phyloP scores from a whole-genome alignment of 177 flowering plant genomes.

The Vitis hybrid region DNA sequence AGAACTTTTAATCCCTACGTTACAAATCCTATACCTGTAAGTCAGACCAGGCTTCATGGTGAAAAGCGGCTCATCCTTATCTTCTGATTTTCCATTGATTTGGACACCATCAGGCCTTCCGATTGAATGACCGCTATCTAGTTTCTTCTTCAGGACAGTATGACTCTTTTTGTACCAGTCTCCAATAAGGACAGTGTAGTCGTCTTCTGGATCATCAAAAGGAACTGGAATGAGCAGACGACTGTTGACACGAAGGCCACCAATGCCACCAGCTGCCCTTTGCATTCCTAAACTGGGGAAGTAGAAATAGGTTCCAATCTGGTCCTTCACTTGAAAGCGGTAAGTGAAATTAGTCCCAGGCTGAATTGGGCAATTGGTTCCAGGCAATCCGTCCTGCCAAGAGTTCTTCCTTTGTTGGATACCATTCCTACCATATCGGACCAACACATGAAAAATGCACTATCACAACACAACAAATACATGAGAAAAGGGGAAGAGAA shows the following conservation, averaged over 20 bases:
- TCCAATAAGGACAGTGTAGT: constrained; percentile 38
- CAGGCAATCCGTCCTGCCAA: constrained; percentile 32
- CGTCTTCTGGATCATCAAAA: constrained; percentile 43
- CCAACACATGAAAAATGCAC: too few relatives aligned
- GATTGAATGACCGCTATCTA: constrained; percentile 47
- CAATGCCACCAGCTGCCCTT: constrained; percentile 40
- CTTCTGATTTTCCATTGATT: constrained; percentile 45
- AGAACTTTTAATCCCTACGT: constrained; percentile 41
- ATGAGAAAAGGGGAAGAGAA: too few relatives aligned
- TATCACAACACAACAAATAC: too few relatives aligned
- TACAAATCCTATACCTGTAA: constrained; percentile 51
- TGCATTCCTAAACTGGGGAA: constrained; percentile 43
- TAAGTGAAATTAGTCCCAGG: constrained; percentile 36
- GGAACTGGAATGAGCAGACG: constrained; percentile 53
- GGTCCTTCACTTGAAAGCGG: constrained; percentile 37
- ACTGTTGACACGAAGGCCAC: constrained; percentile 41
- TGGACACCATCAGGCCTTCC: constrained; percentile 52
- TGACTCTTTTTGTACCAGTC: constrained; percentile 63
- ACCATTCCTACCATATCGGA: constrained; percentile 18
- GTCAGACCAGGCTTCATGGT: constrained; percentile 51
- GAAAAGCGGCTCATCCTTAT: constrained; percentile 24
- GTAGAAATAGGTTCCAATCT: constrained; percentile 41
- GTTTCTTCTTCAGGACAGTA: constrained; percentile 30
- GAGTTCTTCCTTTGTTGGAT: constrained; percentile 37
- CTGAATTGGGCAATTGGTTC: constrained; percentile 34